Conservation (phyloP, 164 flowering plant species). For the Echeveria elegans region DNA sequence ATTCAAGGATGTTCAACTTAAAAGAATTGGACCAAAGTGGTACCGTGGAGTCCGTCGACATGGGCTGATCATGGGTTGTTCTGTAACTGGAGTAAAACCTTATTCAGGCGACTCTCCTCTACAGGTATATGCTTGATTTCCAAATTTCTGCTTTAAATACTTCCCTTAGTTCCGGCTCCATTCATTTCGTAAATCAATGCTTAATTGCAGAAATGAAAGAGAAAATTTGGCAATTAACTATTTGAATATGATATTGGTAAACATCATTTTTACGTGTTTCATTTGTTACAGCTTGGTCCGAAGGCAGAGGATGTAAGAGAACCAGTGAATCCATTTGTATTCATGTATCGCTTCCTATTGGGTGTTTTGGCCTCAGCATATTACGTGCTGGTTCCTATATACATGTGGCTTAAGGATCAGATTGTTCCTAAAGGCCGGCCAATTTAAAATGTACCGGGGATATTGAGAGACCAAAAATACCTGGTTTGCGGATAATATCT, state of each 20-base stretch:
- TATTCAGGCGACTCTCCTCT: slow-evolving; percentile 50
- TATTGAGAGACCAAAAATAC: not conserved
- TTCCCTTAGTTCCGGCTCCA: not conserved
- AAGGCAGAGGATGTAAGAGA: slow-evolving; percentile 31
- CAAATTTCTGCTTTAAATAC: not conserved
- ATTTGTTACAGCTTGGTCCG: slow-evolving; percentile 35
- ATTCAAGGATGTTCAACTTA: slow-evolving; percentile 68
- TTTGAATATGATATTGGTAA: not conserved
- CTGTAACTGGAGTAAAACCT: slow-evolving; percentile 81
- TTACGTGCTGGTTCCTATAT: slow-evolving; percentile 71
- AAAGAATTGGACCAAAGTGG: slow-evolving; percentile 94
- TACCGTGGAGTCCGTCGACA: slow-evolving; percentile 92
- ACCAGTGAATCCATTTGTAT: slow-evolving; percentile 32
- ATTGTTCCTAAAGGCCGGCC: slow-evolving; percentile 74
- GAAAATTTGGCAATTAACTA: not conserved
- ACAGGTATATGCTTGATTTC: slow-evolving; percentile 20
- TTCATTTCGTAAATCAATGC: not conserved
- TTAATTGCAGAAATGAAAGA: not conserved
- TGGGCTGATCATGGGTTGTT: slow-evolving; percentile 95
- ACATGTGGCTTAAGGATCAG: slow-evolving; percentile 94
- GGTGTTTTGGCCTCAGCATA: slow-evolving; percentile 69
- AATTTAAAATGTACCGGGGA: slow-evolving; percentile 31
- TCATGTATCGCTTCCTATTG: slow-evolving; percentile 46
- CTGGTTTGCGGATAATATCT: not conserved
- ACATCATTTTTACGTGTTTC: not conserved